These are phyloP conservation scores for Curvularia hawaiiensis DNA, from an alignment of 2,329 filamentous ascomycete species.

Conservation along the genomic window DNA sequence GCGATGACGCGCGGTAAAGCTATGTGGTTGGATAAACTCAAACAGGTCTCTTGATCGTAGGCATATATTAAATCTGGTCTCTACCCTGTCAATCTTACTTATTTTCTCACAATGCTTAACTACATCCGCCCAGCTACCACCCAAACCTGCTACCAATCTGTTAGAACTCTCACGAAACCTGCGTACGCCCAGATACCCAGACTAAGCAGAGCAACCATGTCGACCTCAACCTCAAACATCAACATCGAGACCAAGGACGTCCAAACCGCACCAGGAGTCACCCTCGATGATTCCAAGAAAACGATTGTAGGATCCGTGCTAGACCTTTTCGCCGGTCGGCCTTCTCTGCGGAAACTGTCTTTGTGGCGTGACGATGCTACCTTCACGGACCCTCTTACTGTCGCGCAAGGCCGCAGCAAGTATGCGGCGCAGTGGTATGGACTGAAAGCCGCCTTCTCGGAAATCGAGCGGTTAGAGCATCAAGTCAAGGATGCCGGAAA, in stretches of 20 bases:
- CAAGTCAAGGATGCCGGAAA: slow-evolving; percentile 61
- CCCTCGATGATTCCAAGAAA: slow-evolving; percentile 48
- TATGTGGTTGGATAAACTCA: slow-evolving; percentile 16
- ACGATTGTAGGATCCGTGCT: slow-evolving; percentile 63
- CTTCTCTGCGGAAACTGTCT: slow-evolving; percentile 62
- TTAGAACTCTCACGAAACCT: slow-evolving; percentile 26
- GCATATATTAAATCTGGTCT: slow-evolving; percentile 10
- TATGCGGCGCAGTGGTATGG: slow-evolving; percentile 64
- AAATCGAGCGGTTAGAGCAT: slow-evolving; percentile 62
- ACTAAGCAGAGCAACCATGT: slow-evolving; percentile 38
- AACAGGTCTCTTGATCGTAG: background rate
- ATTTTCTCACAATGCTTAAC: slow-evolving; percentile 16
- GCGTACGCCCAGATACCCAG: slow-evolving; percentile 15
- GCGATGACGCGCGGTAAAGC: slow-evolving; percentile 19
- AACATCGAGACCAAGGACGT: slow-evolving; percentile 62
- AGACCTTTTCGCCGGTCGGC: slow-evolving; percentile 66
- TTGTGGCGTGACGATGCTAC: slow-evolving; percentile 64
- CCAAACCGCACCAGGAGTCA: slow-evolving; percentile 57
- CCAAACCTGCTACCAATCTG: slow-evolving; percentile 21
- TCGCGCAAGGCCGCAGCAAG: slow-evolving; percentile 61
- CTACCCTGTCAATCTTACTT: background rate
- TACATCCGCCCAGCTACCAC: slow-evolving; percentile 23
- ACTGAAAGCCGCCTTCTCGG: slow-evolving; percentile 61
- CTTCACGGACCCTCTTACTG: slow-evolving; percentile 65
- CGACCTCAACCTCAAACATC: slow-evolving; percentile 34